Percentiles rank a stretch among this genome's conserved stretches.
Evolutionary conservation across 1,284 basidiomycete species (phyloP).

Genomic region (Coniferiporia sulphurascens): DNA sequence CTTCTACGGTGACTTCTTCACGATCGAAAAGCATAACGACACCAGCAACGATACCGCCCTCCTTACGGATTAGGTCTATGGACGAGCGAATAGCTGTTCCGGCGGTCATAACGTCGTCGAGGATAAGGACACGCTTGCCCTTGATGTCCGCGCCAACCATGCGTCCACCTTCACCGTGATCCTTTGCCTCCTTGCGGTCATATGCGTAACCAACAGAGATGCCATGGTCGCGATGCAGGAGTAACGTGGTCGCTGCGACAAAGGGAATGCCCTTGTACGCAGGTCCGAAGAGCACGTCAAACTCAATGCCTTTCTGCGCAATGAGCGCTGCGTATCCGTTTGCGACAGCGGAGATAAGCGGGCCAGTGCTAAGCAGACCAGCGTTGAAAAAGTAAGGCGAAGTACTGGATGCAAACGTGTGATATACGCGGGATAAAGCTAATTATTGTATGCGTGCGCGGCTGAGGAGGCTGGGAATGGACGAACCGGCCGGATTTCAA

Average conservation of each 20-base stretch:
- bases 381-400: conserved; percentile 99
- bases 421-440: neutral
- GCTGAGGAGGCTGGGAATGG: neutral
- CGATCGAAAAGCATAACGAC: conserved; percentile 90
- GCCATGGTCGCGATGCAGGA: conserved; percentile 63
- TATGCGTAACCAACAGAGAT: conserved; percentile 82
- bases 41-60: conserved; percentile 80
- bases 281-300: conserved; percentile 94
- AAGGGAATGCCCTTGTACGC: conserved; percentile 98
- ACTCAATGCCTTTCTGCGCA: conserved; percentile 52
- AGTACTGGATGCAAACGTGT: conserved; percentile 38
- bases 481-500: conserved; percentile 91
- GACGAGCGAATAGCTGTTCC: conserved; percentile 88
- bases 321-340: conserved; percentile 89
- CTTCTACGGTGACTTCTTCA: conserved; percentile 69
- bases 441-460: neutral
- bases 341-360: conserved; percentile 76
- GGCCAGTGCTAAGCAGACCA: conserved; percentile 81
- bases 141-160: conserved; percentile 84
- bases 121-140: conserved; percentile 78
- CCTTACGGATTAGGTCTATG: conserved; percentile 62
- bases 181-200: conserved; percentile 94
- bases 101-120: conserved; percentile 97
- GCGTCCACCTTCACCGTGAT: conserved; percentile 94
- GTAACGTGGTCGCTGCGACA: conserved; percentile 82